Percentiles rank a stretch among this genome's conserved stretches.
phyloP scores from a whole-genome alignment of 306 rosid species.

The Crotalaria pallida region DNA sequence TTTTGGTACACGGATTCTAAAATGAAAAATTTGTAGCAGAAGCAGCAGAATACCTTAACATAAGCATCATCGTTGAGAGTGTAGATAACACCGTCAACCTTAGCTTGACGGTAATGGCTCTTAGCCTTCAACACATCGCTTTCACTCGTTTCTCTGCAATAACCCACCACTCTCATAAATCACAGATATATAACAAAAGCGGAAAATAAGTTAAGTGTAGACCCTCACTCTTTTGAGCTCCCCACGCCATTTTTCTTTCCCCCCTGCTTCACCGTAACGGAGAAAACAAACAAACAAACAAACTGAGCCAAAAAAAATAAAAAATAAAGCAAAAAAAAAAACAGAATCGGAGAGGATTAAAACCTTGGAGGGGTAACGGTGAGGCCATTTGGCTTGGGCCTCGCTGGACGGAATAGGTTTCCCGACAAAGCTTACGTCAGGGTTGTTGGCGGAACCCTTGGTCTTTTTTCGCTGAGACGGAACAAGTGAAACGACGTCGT shows the following conservation, averaged over 20 bases:
- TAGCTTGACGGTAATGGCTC: conserved; percentile 26
- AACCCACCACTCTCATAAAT: not conserved
- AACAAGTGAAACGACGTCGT: conserved; percentile 6
- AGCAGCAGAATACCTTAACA: conserved; percentile 23
- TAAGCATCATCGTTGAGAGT: conserved; percentile 22
- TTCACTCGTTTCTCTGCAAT: not conserved
- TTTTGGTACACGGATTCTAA: not conserved
- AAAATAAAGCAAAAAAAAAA: accelerated
- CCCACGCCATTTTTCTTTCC: not conserved
- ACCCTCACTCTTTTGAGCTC: conserved; percentile 16
- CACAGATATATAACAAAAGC: no score
- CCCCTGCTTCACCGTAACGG: not conserved
- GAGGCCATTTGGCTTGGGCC: conserved; percentile 31
- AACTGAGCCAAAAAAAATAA: not conserved
- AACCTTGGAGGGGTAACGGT: conserved; percentile 19
- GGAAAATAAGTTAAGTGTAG: not conserved
- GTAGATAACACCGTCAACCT: conserved; percentile 19
- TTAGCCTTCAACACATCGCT: not conserved
- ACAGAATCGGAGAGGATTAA: not conserved
- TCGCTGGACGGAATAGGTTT: conserved; percentile 14
- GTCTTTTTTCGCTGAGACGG: conserved; percentile 17
- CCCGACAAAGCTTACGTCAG: conserved; percentile 22
- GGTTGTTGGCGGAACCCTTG: not conserved
- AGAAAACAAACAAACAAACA: not conserved
- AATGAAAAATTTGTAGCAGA: not conserved